A percentile compares a stretch with the other conserved stretches of the same genome.
Conservation (phyloP, 1,139 yeast genomes). For the Blastobotrys apis region DNA sequence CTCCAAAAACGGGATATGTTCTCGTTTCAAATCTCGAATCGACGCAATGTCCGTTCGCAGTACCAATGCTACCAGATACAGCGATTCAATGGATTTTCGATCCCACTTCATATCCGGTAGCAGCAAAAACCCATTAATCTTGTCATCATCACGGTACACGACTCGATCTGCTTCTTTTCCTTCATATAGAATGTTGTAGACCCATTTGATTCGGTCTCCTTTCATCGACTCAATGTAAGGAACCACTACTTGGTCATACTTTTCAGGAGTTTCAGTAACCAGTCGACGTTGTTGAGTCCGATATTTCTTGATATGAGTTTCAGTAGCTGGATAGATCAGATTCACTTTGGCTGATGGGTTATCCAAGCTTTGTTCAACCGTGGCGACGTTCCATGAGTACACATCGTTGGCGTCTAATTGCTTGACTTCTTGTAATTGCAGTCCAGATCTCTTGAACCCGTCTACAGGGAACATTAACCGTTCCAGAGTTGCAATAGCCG, state of each 20-base stretch:
- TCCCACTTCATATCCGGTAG: constrained; percentile 76
- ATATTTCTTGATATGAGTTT: constrained; percentile 74
- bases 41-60: constrained; percentile 67
- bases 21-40: constrained; percentile 63
- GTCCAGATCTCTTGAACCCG: constrained; percentile 15
- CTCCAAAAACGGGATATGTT: constrained; percentile 56
- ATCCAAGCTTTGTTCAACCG: constrained; percentile 46
- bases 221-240: constrained; percentile 77
- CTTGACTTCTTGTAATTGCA: constrained; percentile 33
- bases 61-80: constrained; percentile 78
- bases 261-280: constrained; percentile 75
- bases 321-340: constrained; percentile 85
- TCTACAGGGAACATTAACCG: constrained; percentile 54
- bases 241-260: constrained; percentile 55
- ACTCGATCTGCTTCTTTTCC: constrained; percentile 85
- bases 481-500: constrained; percentile 72
- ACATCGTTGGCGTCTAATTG: constrained; percentile 70
- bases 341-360: constrained; percentile 68
- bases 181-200: constrained; percentile 70
- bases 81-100: constrained; percentile 57
- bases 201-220: constrained; percentile 86
- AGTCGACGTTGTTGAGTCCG: constrained; percentile 53
- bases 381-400: constrained; percentile 72
- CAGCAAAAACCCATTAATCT: constrained; percentile 42
- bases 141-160: constrained; percentile 56